Evolutionary conservation across 352 stramenopile species (phyloP).

Genomic region (Blastocystis sp.): DNA sequence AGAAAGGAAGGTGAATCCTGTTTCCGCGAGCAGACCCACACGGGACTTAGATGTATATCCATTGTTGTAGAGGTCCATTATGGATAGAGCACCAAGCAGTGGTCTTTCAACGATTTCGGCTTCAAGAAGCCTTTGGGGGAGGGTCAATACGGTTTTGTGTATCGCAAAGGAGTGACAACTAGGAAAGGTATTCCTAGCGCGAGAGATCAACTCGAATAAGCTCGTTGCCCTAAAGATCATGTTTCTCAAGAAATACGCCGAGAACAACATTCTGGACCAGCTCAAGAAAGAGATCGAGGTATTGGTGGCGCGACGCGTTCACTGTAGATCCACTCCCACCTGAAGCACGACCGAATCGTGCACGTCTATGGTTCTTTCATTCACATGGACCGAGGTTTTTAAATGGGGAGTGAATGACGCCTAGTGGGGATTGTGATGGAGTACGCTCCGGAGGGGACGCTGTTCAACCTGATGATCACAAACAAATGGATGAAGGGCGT

Average conservation of each 20-base stretch:
- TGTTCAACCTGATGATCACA: constrained; percentile 47
- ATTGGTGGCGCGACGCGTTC: background rate
- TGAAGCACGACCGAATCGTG: constrained; percentile 35
- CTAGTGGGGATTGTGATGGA: constrained; percentile 71
- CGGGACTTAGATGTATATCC: background rate
- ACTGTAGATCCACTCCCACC: constrained; percentile 49
- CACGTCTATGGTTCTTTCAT: constrained; percentile 39
- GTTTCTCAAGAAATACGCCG: constrained; percentile 10
- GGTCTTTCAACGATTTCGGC: constrained; percentile 38
- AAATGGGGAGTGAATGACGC: too few species aligned
- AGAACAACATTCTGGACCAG: constrained; percentile 51
- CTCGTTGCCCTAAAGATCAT: constrained; percentile 52
- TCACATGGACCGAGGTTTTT: constrained; percentile 6
- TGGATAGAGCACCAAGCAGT: background rate
- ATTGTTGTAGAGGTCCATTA: background rate
- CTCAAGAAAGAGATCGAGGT: constrained; percentile 54
- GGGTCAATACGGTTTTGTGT: constrained; percentile 45
- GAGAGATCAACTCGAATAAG: constrained; percentile 20
- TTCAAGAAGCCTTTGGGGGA: constrained; percentile 34
- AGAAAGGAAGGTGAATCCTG: background rate
- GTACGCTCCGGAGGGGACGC: constrained; percentile 42
- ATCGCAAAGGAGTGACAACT: background rate
- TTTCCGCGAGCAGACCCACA: background rate
- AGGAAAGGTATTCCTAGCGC: constrained; percentile 66
- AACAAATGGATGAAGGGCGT: constrained; percentile 36